phyloP scores from a whole-genome alignment of 2,329 filamentous ascomycete species.

The Cercospora berteroae region DNA sequence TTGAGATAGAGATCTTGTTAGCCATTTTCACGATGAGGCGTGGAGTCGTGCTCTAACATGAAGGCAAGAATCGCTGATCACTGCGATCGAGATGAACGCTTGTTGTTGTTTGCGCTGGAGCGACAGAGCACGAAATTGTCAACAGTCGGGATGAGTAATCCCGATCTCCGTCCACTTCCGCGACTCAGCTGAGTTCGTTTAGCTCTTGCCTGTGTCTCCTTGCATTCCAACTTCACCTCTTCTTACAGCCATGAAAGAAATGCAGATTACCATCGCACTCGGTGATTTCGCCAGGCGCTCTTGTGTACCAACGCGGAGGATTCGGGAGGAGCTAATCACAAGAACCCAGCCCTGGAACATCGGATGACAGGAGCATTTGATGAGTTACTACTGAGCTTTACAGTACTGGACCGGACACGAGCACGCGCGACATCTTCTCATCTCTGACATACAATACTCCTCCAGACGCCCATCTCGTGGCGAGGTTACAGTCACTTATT shows the following conservation, averaged over 20 bases:
- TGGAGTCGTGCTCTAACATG: background rate
- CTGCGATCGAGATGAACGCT: background rate
- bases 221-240: background rate
- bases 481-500: background rate
- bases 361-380: background rate
- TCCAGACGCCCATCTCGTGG: background rate
- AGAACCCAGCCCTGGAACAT: background rate
- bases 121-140: background rate
- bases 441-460: background rate
- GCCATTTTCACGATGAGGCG: background rate
- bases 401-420: background rate
- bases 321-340: background rate
- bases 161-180: background rate
- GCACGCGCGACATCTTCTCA: background rate
- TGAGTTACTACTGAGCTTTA: background rate
- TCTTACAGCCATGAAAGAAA: background rate
- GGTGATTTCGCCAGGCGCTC: background rate
- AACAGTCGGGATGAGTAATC: background rate
- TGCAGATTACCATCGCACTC: background rate
- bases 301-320: background rate
- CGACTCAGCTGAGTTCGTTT: background rate
- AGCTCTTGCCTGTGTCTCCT: background rate
- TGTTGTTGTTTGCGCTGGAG: background rate
- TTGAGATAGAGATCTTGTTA: background rate
- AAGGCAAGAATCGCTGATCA: background rate